Conservation (phyloP, 2,329 filamentous ascomycete genomes). For the Celoporthe dispersa region DNA sequence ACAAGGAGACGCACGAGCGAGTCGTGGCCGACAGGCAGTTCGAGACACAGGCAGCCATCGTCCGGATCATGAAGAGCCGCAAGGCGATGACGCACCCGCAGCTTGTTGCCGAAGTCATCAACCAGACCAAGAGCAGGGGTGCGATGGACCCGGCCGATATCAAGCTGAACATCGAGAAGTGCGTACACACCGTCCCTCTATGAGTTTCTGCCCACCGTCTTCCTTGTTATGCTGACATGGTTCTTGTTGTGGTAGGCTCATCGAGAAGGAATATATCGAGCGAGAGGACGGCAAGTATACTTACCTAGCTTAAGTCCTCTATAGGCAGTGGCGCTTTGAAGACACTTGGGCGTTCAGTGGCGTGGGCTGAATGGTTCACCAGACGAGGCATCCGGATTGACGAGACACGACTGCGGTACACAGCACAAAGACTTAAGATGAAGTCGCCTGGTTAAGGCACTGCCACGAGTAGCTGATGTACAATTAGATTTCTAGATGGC, state of each 20-base stretch:
- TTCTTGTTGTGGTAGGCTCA: constrained; percentile 59
- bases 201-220: background rate
- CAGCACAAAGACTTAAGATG: constrained; percentile 4
- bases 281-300: constrained; percentile 72
- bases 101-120: constrained; percentile 89
- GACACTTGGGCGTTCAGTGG: constrained; percentile 12
- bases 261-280: constrained; percentile 94
- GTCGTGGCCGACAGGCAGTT: constrained; percentile 90
- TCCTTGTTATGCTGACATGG: constrained; percentile 1
- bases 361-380: constrained; percentile 2
- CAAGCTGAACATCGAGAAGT: constrained; percentile 97
- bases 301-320: constrained; percentile 64
- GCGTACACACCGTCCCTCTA: constrained; percentile 42
- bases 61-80: constrained; percentile 93
- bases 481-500: background rate
- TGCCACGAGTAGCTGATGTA: background rate
- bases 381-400: constrained; percentile 11
- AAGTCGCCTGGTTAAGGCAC: background rate
- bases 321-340: background rate
- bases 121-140: constrained; percentile 83
- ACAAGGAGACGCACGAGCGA: constrained; percentile 89
- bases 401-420: constrained; percentile 4
- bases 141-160: constrained; percentile 86
- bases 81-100: constrained; percentile 88
- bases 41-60: constrained; percentile 96